These are phyloP conservation scores for Cyclotella distinguenda DNA, from an alignment of 108 stramenopile genomes.

Conservation along the genomic window DNA sequence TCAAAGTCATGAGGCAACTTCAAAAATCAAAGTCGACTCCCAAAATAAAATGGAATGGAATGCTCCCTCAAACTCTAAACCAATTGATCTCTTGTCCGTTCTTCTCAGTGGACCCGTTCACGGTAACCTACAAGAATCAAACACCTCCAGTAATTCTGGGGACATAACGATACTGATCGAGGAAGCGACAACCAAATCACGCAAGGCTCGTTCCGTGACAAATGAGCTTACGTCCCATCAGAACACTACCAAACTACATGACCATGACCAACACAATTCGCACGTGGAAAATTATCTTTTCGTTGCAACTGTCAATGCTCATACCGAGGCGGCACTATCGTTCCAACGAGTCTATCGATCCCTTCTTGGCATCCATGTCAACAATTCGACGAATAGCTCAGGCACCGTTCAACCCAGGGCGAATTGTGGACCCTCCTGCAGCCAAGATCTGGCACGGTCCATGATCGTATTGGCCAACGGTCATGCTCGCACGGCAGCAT, in stretches of 20 bases:
- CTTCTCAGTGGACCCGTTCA: constrained; percentile 19
- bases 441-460: constrained; percentile 36
- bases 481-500: constrained; percentile 40
- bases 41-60: not conserved
- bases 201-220: constrained; percentile 38
- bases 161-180: constrained; percentile 31
- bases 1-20: not conserved
- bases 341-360: constrained; percentile 34
- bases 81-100: constrained; percentile 34
- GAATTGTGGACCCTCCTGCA: constrained; percentile 3
- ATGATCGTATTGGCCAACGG: constrained; percentile 40
- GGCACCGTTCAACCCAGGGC: not conserved
- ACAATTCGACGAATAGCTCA: not conserved
- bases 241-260: constrained; percentile 1
- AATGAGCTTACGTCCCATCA: constrained; percentile 26
- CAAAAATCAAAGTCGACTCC: not conserved
- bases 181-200: constrained; percentile 33
- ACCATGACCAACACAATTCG: not conserved
- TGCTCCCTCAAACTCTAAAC: constrained; percentile 1
- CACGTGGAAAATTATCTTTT: constrained; percentile 22
- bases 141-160: not conserved
- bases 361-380: constrained; percentile 17
- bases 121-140: not conserved
- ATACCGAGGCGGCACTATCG: constrained; percentile 33
- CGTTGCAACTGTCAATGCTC: constrained; percentile 30